These are phyloP conservation scores for Pythium coloratum DNA, from an alignment of 352 stramenopile genomes.

Conservation along the genomic window DNA sequence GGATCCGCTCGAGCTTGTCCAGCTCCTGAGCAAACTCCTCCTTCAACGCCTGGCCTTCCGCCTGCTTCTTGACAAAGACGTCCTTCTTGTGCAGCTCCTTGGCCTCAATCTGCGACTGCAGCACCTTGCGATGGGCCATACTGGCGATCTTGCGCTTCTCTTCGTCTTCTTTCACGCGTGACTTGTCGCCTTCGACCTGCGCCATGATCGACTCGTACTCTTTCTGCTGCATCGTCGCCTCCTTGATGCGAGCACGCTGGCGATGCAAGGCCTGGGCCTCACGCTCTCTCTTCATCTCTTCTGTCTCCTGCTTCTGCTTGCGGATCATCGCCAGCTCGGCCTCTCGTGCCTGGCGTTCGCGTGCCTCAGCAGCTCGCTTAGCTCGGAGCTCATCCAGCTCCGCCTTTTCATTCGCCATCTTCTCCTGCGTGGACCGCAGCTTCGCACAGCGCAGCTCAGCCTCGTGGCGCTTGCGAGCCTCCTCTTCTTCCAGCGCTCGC, in stretches of 20 bases:
- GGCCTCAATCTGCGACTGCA: slow-evolving; percentile 92
- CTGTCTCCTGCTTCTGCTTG: slow-evolving; percentile 88
- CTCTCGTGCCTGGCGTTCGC: slow-evolving; percentile 85
- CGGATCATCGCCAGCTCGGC: slow-evolving; percentile 76
- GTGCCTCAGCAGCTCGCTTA: slow-evolving; percentile 86
- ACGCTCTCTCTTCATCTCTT: slow-evolving; percentile 63
- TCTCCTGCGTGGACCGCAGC: slow-evolving; percentile 81
- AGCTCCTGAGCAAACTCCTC: slow-evolving; percentile 78
- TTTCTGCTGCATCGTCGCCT: slow-evolving; percentile 78
- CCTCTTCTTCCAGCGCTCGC: slow-evolving; percentile 62
- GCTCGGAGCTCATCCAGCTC: slow-evolving; percentile 93
- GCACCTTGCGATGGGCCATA: slow-evolving; percentile 67
- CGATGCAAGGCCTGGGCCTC: slow-evolving; percentile 72
- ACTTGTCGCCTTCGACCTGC: slow-evolving; percentile 75
- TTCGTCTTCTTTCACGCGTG: slow-evolving; percentile 51
- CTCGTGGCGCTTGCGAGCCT: slow-evolving; percentile 61
- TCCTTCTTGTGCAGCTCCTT: slow-evolving; percentile 78
- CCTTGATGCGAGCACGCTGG: slow-evolving; percentile 69
- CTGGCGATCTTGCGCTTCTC: slow-evolving; percentile 64
- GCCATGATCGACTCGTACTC: slow-evolving; percentile 90
- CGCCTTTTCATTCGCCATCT: slow-evolving; percentile 82
- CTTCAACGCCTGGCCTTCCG: slow-evolving; percentile 72
- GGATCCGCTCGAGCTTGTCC: slow-evolving; percentile 86
- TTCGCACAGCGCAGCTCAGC: slow-evolving; percentile 76
- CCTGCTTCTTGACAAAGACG: slow-evolving; percentile 64